Conservation (phyloP, 2,329 filamentous ascomycete species). For the Penicillium sclerotiorum region DNA sequence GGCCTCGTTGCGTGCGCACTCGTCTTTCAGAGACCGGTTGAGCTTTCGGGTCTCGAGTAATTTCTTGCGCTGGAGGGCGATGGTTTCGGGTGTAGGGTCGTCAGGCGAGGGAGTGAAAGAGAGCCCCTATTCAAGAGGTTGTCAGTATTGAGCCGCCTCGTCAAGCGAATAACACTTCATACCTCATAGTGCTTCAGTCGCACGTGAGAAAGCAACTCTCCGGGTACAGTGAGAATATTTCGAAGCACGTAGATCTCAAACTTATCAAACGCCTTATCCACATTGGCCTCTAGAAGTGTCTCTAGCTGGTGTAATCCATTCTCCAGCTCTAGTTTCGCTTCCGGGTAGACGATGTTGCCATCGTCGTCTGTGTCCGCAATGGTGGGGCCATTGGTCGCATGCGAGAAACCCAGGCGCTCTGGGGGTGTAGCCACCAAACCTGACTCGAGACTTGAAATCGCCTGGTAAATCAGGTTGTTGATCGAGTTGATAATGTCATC, state of each 20-base stretch:
- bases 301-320: slow-evolving; percentile 84
- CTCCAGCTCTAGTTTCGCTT: slow-evolving; percentile 74
- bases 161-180: slow-evolving; percentile 4
- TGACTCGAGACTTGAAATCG: slow-evolving; percentile 82
- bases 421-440: slow-evolving; percentile 76
- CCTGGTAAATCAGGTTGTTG: slow-evolving; percentile 89
- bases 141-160: neutral
- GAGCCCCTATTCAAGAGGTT: slow-evolving; percentile 35
- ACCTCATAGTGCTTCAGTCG: slow-evolving; percentile 83
- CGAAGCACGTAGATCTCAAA: slow-evolving; percentile 88
- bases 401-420: slow-evolving; percentile 75
- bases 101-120: slow-evolving; percentile 35
- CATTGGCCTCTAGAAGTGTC: slow-evolving; percentile 76
- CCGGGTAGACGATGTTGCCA: slow-evolving; percentile 49
- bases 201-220: slow-evolving; percentile 75
- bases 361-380: slow-evolving; percentile 52
- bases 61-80: slow-evolving; percentile 72
- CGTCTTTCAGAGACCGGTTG: slow-evolving; percentile 68
- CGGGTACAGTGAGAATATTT: slow-evolving; percentile 75
- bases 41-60: slow-evolving; percentile 78
- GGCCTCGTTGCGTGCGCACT: slow-evolving; percentile 71
- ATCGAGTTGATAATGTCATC: slow-evolving; percentile 98
- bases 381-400: slow-evolving; percentile 49
- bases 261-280: slow-evolving; percentile 83
- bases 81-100: slow-evolving; percentile 65